Evolutionary conservation across 2,329 filamentous ascomycete species (phyloP).

Genomic region (Diaporthe longicolla): DNA sequence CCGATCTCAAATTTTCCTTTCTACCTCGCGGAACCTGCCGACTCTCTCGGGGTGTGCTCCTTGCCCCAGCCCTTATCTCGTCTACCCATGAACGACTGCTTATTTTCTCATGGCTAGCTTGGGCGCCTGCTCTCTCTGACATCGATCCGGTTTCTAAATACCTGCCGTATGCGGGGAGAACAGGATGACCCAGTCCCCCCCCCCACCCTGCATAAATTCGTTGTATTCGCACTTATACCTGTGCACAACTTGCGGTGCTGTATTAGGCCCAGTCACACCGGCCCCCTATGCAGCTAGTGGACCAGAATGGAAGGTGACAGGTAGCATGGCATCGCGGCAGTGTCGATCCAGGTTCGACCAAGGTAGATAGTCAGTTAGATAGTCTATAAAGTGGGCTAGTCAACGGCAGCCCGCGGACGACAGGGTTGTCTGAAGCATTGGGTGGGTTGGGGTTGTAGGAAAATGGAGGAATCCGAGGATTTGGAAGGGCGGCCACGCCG

Average conservation of each 20-base stretch:
- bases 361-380: slow-evolving; percentile 10
- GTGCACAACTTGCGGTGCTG: slow-evolving; percentile 1
- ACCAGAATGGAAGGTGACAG: slow-evolving; percentile 8
- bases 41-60: not conserved
- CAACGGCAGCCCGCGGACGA: not conserved
- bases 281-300: slow-evolving; percentile 1
- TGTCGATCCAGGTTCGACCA: slow-evolving; percentile 3
- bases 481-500: slow-evolving; percentile 3
- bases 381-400: slow-evolving; percentile 27
- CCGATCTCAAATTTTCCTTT: not conserved
- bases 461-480: slow-evolving; percentile 4
- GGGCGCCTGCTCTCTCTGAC: not conserved
- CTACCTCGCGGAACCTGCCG: slow-evolving; percentile 3
- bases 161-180: not conserved
- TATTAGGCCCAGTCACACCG: not conserved
- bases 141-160: not conserved
- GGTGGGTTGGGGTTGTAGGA: slow-evolving; percentile 32
- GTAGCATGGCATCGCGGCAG: slow-evolving; percentile 25
- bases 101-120: not conserved
- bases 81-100: not conserved
- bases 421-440: slow-evolving; percentile 10
- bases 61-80: not conserved
- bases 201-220: slow-evolving; percentile 2
- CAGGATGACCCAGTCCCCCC: not conserved
- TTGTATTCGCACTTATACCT: not conserved